Conservation (phyloP, 1,139 yeast species). For the Komagataea norvegica region DNA sequence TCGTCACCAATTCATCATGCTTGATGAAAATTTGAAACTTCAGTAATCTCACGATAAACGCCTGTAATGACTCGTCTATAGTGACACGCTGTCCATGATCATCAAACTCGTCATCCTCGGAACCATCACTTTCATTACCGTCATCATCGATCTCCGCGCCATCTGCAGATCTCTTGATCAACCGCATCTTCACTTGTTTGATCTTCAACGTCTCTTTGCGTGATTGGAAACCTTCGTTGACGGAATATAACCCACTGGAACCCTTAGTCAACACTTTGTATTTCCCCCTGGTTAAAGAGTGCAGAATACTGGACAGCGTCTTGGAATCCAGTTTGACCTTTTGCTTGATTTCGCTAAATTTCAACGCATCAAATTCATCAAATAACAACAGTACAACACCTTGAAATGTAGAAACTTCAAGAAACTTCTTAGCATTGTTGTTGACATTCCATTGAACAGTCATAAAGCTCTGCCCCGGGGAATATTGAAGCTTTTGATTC, state of each 20-base stretch:
- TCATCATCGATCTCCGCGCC: not conserved
- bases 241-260: constrained; percentile 25
- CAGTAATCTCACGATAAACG: constrained; percentile 33
- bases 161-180: constrained; percentile 16
- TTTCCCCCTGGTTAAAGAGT: constrained; percentile 21
- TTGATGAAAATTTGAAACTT: constrained; percentile 28
- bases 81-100: constrained; percentile 2
- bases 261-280: constrained; percentile 22
- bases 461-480: constrained; percentile 21
- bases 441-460: constrained; percentile 13
- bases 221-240: constrained; percentile 30
- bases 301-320: constrained; percentile 15
- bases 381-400: constrained; percentile 26
- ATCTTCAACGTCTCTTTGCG: constrained; percentile 28
- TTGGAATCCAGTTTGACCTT: constrained; percentile 15
- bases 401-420: constrained; percentile 30
- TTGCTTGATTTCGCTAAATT: constrained; percentile 14
- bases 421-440: constrained; percentile 14
- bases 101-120: constrained; percentile 10
- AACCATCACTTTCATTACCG: constrained; percentile 1
- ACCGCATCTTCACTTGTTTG: constrained; percentile 29
- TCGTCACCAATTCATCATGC: constrained; percentile 33
- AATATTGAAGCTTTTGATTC: constrained; percentile 15
- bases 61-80: constrained; percentile 31
- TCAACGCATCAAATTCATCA: constrained; percentile 15